Base-by-base conservation (phyloP, 495 filamentous ascomycete species). In the Penicillium maclennaniae region DNA sequence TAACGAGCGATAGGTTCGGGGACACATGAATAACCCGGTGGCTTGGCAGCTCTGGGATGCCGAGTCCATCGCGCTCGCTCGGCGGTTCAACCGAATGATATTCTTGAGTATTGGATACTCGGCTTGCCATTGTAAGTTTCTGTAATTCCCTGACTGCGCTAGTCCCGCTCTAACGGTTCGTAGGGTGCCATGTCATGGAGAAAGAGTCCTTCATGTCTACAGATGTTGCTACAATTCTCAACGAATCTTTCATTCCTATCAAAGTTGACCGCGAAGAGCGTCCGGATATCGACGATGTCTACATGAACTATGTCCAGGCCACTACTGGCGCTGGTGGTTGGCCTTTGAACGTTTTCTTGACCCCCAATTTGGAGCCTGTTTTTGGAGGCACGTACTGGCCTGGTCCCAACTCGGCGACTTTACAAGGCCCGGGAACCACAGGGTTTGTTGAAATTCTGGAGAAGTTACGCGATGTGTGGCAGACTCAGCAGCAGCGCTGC, bases 381-480 rank as follows among this genome's bases (percentile, higher is more conserved):
- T 97, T 96, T 68, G 95, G 95, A 43, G 95, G 91, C 19, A 97
- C 93, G 28, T 98, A 98, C 68, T 97, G 89, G 88, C 91, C 93
- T 9, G 91, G 91, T 2, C 89, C 82, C 51, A 86, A 73, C 60
- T 81, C 76, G 49, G 80, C 75, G 46, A 65, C 67, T 28, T 59
- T 70, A 17, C 65, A 58, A 10, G 71, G 71, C 7, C 77, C 79
- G 9, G 84, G 84, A 23, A 78, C 82, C 7, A 79, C 85, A 40
- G 79, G 84, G 27, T 93, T 97, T 57, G 73, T 95, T 16, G 83
- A 86, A 31, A 92, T 98, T 19, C 71, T 96, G 27, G 76, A 88
- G 54, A 96, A 93, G 67, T 76, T 97, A 41, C 75, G 83, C 6
- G 79, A 82, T 38, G 85, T 92, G 15, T 97, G 95, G 95, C 75